These are phyloP conservation scores for Neocatenulostroma microsporum DNA, from an alignment of 2,329 filamentous ascomycete species.

Conservation along the genomic window DNA sequence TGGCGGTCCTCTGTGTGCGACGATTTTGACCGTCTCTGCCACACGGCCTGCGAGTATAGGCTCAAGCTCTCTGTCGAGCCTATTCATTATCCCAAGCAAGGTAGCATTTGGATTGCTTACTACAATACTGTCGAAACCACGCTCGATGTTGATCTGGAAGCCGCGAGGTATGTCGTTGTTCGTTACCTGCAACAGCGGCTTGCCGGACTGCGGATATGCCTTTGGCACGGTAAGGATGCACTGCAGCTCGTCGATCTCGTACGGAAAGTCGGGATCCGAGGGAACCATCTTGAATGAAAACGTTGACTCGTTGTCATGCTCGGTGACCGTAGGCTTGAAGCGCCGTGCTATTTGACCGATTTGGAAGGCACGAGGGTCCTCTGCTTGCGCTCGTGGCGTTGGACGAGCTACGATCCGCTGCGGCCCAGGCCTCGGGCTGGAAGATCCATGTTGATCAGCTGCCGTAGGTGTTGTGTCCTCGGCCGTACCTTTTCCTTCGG, in stretches of 20 bases:
- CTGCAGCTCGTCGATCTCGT: constrained; percentile 61
- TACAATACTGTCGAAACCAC: constrained; percentile 61
- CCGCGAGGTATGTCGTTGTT: constrained; percentile 65
- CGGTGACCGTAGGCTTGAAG: constrained; percentile 47
- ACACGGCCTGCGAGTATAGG: constrained; percentile 60
- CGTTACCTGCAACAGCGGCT: constrained; percentile 54
- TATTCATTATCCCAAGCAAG: constrained; percentile 59
- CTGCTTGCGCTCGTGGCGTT: constrained; percentile 54
- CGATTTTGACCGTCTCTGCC: constrained; percentile 63
- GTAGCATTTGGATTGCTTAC: constrained; percentile 49
- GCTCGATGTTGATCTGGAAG: constrained; percentile 69
- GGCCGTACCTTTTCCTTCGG: background rate
- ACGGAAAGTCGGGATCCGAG: constrained; percentile 78
- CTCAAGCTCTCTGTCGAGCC: constrained; percentile 66
- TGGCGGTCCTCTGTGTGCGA: constrained; percentile 41
- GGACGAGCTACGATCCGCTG: constrained; percentile 54
- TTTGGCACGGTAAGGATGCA: constrained; percentile 60
- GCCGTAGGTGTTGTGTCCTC: background rate
- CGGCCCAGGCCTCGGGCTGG: background rate
- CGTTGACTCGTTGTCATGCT: constrained; percentile 45
- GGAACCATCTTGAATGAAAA: constrained; percentile 60
- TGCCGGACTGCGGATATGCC: constrained; percentile 50
- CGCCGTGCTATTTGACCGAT: constrained; percentile 63
- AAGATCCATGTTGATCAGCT: background rate
- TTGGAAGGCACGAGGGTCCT: constrained; percentile 67